Conservation (phyloP, 257 asterid species). For the Solanum boliviense region DNA sequence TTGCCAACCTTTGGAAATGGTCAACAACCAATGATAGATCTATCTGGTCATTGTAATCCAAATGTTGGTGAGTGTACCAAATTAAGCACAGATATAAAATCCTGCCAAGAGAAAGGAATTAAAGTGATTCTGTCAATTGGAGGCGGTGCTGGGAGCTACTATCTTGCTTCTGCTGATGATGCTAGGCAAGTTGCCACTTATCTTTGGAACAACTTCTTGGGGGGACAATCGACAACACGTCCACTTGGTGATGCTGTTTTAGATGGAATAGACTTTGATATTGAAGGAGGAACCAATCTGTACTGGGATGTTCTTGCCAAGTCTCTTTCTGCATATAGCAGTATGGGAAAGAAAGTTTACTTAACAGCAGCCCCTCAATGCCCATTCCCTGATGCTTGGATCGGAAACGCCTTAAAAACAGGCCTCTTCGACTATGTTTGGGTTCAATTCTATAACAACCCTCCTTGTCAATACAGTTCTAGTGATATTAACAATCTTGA, state of each 20-base stretch:
- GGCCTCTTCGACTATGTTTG: slow-evolving; percentile 1
- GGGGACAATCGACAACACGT: not conserved
- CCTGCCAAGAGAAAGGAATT: not conserved
- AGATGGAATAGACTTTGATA: slow-evolving; percentile 7
- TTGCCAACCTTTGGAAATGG: not conserved
- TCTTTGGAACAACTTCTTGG: slow-evolving; percentile 7
- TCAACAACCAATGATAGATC: not conserved
- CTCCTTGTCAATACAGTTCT: slow-evolving; percentile 1
- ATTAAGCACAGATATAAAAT: not conserved
- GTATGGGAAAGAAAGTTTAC: not conserved
- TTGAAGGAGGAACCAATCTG: slow-evolving; percentile 5
- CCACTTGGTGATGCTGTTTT: slow-evolving; percentile 5
- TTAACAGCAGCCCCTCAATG: slow-evolving; percentile 4
- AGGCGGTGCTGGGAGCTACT: not conserved
- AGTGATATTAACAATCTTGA: not conserved
- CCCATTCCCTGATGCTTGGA: slow-evolving; percentile 9
- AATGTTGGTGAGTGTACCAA: not conserved
- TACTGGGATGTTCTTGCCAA: slow-evolving; percentile 5
- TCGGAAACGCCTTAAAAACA: not conserved
- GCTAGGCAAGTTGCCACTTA: slow-evolving; percentile 5
- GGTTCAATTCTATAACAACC: slow-evolving; percentile 1
- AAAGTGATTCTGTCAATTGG: slow-evolving; percentile 3
- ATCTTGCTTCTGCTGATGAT: slow-evolving; percentile 2
- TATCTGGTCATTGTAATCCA: slow-evolving; percentile 1
- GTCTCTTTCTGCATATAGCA: slow-evolving; percentile 2